These are phyloP conservation scores for Caryopteris hybrid DNA, from an alignment of 305 asterid genomes.

Conservation along the genomic window DNA sequence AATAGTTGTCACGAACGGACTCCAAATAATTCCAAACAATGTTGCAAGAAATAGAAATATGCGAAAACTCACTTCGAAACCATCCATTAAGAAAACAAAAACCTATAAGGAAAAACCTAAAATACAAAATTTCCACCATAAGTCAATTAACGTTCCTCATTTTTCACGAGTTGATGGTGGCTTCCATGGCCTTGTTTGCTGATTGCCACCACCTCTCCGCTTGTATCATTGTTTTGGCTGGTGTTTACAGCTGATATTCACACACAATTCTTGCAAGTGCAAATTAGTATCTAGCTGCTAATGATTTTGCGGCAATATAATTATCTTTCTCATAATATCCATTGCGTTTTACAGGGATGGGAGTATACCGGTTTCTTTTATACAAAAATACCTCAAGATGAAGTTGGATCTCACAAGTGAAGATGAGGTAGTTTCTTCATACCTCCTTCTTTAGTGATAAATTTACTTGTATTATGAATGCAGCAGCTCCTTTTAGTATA, in stretches of 20 bases:
- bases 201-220: too few relatives aligned
- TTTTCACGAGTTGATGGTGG: background rate
- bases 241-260: slow-evolving; percentile 10
- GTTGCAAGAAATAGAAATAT: background rate
- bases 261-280: background rate
- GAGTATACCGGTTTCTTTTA: slow-evolving; percentile 59
- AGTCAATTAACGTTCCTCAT: background rate
- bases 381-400: slow-evolving; percentile 76
- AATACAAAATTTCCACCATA: background rate
- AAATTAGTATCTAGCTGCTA: background rate
- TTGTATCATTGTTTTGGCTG: background rate
- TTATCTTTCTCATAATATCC: slow-evolving; percentile 6
- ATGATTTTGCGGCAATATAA: background rate
- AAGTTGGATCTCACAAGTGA: slow-evolving; percentile 73
- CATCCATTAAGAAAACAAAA: background rate
- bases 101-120: too few relatives aligned
- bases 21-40: background rate
- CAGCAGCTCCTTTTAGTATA: too few relatives aligned
- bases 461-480: background rate
- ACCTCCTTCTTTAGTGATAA: background rate
- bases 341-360: slow-evolving; percentile 64
- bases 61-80: background rate
- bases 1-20: background rate
- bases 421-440: slow-evolving; percentile 62
- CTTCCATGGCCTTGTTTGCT: too few relatives aligned